Conservation (phyloP, 768 basidiomycete genomes). For the Russula dissimulans region DNA sequence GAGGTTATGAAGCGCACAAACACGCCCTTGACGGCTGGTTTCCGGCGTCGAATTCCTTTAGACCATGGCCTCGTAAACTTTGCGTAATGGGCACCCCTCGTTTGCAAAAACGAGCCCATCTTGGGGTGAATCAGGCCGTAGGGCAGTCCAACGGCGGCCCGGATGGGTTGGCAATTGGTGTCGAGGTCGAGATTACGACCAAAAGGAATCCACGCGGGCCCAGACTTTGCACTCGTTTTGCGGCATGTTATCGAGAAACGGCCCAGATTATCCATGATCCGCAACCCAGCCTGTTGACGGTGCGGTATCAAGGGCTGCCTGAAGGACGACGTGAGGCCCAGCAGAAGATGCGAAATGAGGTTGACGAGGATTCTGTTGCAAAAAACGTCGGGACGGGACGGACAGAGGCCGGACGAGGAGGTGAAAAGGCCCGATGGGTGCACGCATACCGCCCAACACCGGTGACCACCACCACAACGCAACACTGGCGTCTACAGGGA, state of each 20-base stretch:
- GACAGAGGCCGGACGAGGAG: too few relatives aligned
- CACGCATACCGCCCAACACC: too few relatives aligned
- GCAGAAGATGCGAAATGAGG: neutral
- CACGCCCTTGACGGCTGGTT: neutral
- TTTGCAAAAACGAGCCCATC: too few relatives aligned
- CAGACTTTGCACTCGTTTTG: neutral
- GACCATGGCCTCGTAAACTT: neutral
- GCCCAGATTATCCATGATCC: neutral
- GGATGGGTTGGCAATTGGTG: neutral
- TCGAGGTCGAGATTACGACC: neutral
- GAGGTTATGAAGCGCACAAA: neutral
- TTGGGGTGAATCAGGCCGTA: neutral
- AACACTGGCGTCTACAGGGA: neutral
- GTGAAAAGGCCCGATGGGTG: too few relatives aligned
- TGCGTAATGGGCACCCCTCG: neutral
- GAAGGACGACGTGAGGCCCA: neutral
- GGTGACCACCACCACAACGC: too few relatives aligned
- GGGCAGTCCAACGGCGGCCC: neutral
- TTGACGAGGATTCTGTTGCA: neutral
- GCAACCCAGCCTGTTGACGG: neutral
- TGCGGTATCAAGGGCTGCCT: too few relatives aligned
- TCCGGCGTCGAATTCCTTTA: conserved; percentile 3
- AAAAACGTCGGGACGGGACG: too few relatives aligned
- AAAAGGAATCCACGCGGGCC: neutral
- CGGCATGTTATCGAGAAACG: neutral